A percentile compares a stretch with the other conserved stretches of the same genome.
These are phyloP conservation scores for Colletotrichum lini DNA, from an alignment of 2,329 filamentous ascomycete genomes.

Conservation along the genomic window DNA sequence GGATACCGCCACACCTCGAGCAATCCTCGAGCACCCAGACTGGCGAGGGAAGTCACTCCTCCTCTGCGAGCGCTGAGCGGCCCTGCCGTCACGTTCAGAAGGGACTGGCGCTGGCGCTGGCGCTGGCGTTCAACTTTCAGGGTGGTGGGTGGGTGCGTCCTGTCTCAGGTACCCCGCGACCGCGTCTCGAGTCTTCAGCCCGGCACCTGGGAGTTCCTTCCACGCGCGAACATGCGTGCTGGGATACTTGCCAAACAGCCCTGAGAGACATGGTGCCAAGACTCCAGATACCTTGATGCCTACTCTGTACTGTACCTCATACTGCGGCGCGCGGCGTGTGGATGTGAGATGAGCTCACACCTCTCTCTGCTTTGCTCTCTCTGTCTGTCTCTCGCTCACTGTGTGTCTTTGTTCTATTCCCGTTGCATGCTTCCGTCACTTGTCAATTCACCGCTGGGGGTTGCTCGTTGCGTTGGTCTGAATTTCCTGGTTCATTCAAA, in stretches of 20 bases:
- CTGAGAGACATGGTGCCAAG: slow-evolving; percentile 28
- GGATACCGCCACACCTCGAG: slow-evolving; percentile 37
- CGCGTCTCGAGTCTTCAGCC: slow-evolving; percentile 16
- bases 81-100: slow-evolving; percentile 34
- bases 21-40: no score
- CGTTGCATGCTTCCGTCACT: slow-evolving; percentile 42
- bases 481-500: slow-evolving; percentile 36
- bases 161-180: slow-evolving; percentile 31
- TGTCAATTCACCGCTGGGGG: slow-evolving; percentile 32
- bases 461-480: slow-evolving; percentile 30
- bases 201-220: slow-evolving; percentile 22
- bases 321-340: slow-evolving; percentile 11
- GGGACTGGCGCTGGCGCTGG: slow-evolving; percentile 33
- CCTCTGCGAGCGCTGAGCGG: not conserved
- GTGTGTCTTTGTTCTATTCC: not conserved
- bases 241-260: not conserved
- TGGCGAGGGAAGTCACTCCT: not conserved
- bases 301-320: no score
- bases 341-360: slow-evolving; percentile 40
- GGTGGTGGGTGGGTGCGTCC: slow-evolving; percentile 1
- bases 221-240: not conserved
- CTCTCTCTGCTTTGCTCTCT: slow-evolving; percentile 24
- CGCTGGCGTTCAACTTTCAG: slow-evolving; percentile 2
- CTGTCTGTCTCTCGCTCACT: not conserved
- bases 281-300: slow-evolving; percentile 15